phyloP scores from a whole-genome alignment of 257 asterid species.

The Gardenia jasminoides region DNA sequence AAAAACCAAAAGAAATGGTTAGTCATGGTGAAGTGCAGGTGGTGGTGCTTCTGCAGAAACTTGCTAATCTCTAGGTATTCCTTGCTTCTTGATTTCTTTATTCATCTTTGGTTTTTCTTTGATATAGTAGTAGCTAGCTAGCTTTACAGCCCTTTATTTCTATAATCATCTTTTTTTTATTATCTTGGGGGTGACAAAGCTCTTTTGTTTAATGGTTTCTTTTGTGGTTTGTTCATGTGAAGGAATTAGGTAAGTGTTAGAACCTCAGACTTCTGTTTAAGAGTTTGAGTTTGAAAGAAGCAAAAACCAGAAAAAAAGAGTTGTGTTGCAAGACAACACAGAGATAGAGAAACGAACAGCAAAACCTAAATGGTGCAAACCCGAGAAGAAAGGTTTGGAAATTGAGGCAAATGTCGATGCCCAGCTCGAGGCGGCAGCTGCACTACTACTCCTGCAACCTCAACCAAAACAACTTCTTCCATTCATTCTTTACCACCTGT shows the following conservation, averaged over 20 bases:
- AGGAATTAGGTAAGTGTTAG: neutral
- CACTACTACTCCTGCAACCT: neutral
- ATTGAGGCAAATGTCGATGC: constrained; percentile 52
- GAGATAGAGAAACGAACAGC: constrained; percentile 25
- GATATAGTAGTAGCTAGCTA: no score
- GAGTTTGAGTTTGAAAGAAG: constrained; percentile 31
- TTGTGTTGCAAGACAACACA: constrained; percentile 4
- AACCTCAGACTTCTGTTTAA: neutral
- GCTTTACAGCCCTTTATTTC: neutral
- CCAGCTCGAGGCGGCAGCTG: constrained; percentile 34
- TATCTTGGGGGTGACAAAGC: neutral
- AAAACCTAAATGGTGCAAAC: constrained; percentile 41
- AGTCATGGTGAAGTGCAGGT: constrained; percentile 8
- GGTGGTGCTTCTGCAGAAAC: constrained; percentile 22
- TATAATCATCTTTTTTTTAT: neutral
- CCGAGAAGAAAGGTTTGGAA: constrained; percentile 53
- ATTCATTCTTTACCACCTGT: constrained; percentile 9
- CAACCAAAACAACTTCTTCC: constrained; percentile 1
- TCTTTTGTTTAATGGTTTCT: constrained; percentile 4
- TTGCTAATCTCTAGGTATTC: constrained; percentile 48
- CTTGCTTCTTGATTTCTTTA: constrained; percentile 28
- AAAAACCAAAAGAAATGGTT: neutral
- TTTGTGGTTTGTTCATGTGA: neutral
- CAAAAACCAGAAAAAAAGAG: constrained; percentile 10
- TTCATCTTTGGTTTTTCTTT: constrained; percentile 4